Evolutionary conservation across 805 yeast species (phyloP).

Genomic region (Jamesozyma gamospora): DNA sequence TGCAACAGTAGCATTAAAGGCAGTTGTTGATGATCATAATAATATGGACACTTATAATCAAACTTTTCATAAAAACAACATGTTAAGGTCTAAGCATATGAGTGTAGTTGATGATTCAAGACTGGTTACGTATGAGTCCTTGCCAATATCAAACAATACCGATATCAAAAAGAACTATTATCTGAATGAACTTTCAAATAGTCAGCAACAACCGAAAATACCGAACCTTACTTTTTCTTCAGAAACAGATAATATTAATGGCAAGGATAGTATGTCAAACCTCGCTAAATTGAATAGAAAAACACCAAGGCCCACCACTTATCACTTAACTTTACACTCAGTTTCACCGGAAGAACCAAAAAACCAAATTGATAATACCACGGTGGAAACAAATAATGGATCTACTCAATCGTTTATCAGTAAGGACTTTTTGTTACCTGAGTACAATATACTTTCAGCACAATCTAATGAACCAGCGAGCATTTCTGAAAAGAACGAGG

Average conservation of each 20-base stretch:
- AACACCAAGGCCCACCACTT: constrained; percentile 75
- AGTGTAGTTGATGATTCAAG: too few relatives aligned
- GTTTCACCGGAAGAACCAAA: not conserved
- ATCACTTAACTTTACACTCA: constrained; percentile 32
- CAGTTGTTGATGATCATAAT: constrained; percentile 52
- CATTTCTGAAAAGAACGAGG: too few relatives aligned
- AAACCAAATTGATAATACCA: too few relatives aligned
- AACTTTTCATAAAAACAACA: too few relatives aligned
- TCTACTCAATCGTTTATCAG: not conserved
- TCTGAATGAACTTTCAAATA: not conserved
- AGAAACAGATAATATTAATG: not conserved
- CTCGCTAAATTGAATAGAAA: constrained; percentile 32
- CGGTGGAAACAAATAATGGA: not conserved
- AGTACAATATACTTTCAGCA: not conserved
- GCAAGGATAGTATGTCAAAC: not conserved
- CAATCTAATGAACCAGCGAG: too few relatives aligned
- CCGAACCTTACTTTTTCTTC: not conserved
- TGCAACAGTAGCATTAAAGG: constrained; percentile 59
- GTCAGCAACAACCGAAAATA: not conserved
- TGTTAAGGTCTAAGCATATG: not conserved
- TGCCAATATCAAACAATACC: not conserved
- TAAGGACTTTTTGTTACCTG: not conserved
- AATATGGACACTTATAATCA: not conserved
- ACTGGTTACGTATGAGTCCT: not conserved
- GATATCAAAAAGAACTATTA: not conserved